Evolutionary conservation across 106 monocot genomes (phyloP).

Genomic region (Allium fistulosum): DNA sequence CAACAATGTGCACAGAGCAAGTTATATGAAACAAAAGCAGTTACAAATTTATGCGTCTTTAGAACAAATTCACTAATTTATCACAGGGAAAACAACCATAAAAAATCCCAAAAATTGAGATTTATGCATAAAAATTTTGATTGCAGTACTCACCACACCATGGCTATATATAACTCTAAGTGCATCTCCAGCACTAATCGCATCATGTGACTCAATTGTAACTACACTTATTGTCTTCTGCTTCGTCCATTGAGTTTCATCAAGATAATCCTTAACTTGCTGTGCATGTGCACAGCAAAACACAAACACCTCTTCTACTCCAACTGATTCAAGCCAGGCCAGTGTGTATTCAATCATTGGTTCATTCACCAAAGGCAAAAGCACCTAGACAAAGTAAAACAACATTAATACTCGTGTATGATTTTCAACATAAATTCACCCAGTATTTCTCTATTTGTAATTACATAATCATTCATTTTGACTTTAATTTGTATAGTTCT

Average conservation of each 20-base stretch:
- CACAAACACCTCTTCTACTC: conserved; percentile 87
- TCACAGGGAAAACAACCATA: not conserved
- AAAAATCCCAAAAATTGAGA: no score
- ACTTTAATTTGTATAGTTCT: no score
- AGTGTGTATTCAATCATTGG: conserved; percentile 96
- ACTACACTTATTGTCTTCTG: conserved; percentile 41
- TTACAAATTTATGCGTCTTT: no score
- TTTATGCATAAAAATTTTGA: not conserved
- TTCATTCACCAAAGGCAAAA: conserved; percentile 73
- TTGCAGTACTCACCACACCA: conserved; percentile 40
- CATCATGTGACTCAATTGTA: conserved; percentile 74
- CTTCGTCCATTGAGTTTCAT: conserved; percentile 60
- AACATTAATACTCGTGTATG: no score
- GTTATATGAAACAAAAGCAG: no score
- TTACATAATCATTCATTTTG: no score
- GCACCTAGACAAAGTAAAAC: conserved; percentile 29
- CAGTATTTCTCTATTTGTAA: no score
- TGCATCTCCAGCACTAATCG: conserved; percentile 86
- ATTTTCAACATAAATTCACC: no score
- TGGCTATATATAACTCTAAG: conserved; percentile 63
- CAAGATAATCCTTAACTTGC: conserved; percentile 67
- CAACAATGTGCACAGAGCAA: no score
- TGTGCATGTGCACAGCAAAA: conserved; percentile 90
- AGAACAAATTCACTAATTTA: no score
- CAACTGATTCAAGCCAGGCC: conserved; percentile 92